Percentiles rank a stretch among this genome's conserved stretches.
Evolutionary conservation across 352 stramenopile genomes (phyloP).

Genomic region (Phytophthora boehmeriae): DNA sequence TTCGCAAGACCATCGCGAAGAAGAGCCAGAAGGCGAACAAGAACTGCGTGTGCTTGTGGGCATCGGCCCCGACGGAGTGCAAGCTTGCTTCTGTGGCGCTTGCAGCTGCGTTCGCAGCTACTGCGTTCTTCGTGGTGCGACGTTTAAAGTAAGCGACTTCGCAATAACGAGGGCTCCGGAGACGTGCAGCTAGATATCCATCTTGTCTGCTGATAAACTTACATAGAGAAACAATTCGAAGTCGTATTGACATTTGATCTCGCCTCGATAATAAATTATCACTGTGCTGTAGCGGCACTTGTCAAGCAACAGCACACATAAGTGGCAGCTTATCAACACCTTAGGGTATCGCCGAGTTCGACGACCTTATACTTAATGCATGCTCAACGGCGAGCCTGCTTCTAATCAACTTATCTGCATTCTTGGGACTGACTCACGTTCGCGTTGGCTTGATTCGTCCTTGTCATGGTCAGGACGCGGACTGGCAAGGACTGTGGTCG

Average conservation of each 20-base stretch:
- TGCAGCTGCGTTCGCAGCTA: conserved; percentile 38
- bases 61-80: conserved; percentile 25
- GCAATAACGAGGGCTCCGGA: conserved; percentile 3
- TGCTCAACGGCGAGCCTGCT: conserved; percentile 25
- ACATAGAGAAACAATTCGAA: conserved; percentile 28
- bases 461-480: conserved; percentile 23
- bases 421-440: conserved; percentile 16
- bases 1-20: conserved; percentile 46
- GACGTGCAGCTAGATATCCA: conserved; percentile 5
- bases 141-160: conserved; percentile 37
- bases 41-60: conserved; percentile 20
- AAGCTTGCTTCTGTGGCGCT: conserved; percentile 41
- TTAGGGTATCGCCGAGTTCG: conserved; percentile 1
- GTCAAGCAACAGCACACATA: neutral
- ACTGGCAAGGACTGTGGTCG: conserved; percentile 19
- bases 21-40: conserved; percentile 28
- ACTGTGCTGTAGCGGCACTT: neutral
- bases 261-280: conserved; percentile 31
- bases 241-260: conserved; percentile 7
- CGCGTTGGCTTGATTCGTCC: conserved; percentile 17
- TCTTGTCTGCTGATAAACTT: conserved; percentile 8
- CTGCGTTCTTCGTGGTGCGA: conserved; percentile 49
- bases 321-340: conserved; percentile 1
- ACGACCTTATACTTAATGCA: conserved; percentile 25
- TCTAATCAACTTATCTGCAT: conserved; percentile 36